A percentile compares a stretch with the other conserved stretches of the same genome.
phyloP scores from a whole-genome alignment of 1,284 basidiomycete species.

The Flammula alnicola region DNA sequence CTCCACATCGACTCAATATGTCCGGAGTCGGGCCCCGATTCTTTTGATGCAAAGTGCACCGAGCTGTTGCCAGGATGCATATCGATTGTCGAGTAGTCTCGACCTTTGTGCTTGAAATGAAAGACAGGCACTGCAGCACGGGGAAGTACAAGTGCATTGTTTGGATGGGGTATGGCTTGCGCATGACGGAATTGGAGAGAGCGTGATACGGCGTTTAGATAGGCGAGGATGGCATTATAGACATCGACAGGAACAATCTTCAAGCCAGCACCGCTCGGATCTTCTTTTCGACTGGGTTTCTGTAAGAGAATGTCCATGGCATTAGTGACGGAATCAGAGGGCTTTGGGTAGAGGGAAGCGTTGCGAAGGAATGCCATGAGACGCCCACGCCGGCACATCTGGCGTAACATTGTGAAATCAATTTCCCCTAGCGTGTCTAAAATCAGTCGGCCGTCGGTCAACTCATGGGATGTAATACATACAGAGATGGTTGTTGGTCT shows the following conservation, averaged over 20 bases:
- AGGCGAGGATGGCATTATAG: slow-evolving; percentile 6
- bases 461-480: slow-evolving; percentile 12
- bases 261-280: slow-evolving; percentile 1
- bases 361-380: slow-evolving; percentile 21
- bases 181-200: slow-evolving; percentile 6
- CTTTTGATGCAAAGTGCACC: slow-evolving; percentile 22
- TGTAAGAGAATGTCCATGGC: slow-evolving; percentile 1
- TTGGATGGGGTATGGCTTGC: slow-evolving; percentile 14
- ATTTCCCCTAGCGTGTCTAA: slow-evolving; percentile 17
- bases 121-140: slow-evolving; percentile 11
- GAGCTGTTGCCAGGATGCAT: slow-evolving; percentile 28
- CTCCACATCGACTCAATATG: slow-evolving; percentile 27
- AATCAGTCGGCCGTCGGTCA: not conserved
- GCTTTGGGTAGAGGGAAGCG: slow-evolving; percentile 1
- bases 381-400: slow-evolving; percentile 20
- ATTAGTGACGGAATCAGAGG: not conserved
- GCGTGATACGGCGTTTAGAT: slow-evolving; percentile 3
- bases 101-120: slow-evolving; percentile 11
- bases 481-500: slow-evolving; percentile 33
- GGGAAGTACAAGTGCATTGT: slow-evolving; percentile 20
- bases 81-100: slow-evolving; percentile 16
- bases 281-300: slow-evolving; percentile 3
- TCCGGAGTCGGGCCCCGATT: slow-evolving; percentile 15
- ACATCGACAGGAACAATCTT: slow-evolving; percentile 7
- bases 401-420: slow-evolving; percentile 31